Evolutionary conservation across 2,329 filamentous ascomycete species (phyloP).

Genomic region (Phoma sp.): DNA sequence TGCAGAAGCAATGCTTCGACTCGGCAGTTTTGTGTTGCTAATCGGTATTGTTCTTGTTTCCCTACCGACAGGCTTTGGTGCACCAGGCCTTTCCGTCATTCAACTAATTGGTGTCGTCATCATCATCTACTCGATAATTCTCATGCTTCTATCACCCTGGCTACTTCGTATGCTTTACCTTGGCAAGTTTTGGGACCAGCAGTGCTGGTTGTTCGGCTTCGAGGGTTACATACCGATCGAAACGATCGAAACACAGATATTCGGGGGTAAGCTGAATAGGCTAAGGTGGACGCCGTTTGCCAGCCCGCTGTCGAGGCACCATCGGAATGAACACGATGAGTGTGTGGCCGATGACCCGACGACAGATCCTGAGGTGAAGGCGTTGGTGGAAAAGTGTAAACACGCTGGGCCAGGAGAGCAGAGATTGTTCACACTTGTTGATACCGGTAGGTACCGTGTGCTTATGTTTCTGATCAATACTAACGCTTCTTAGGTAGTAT

Average conservation of each 20-base stretch:
- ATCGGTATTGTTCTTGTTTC: conserved; percentile 21
- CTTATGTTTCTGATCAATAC: conserved; percentile 2
- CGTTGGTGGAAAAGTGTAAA: conserved; percentile 32
- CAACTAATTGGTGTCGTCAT: conserved; percentile 19
- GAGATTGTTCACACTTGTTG: conserved; percentile 34
- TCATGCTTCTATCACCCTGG: conserved; percentile 43
- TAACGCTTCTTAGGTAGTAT: conserved; percentile 41
- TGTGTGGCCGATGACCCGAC: conserved; percentile 45
- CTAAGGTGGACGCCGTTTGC: conserved; percentile 47
- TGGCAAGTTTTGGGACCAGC: conserved; percentile 50
- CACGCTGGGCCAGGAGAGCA: conserved; percentile 33
- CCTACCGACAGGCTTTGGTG: neutral
- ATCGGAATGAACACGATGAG: conserved; percentile 34
- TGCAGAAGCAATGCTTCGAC: conserved; percentile 25
- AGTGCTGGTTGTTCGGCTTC: conserved; percentile 54
- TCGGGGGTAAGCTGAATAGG: conserved; percentile 45
- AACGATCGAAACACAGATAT: conserved; percentile 49
- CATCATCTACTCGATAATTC: conserved; percentile 33
- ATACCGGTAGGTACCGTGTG: conserved; percentile 40
- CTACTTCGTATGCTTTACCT: conserved; percentile 48
- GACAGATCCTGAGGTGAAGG: conserved; percentile 25
- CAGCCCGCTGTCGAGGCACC: conserved; percentile 44
- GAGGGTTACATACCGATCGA: conserved; percentile 51
- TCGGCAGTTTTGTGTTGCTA: conserved; percentile 26
- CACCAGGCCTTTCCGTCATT: neutral